A percentile compares a stretch with the other conserved stretches of the same genome.
phyloP scores from a whole-genome alignment of 176 grass and related monocot genomes.

The Poa annua region DNA sequence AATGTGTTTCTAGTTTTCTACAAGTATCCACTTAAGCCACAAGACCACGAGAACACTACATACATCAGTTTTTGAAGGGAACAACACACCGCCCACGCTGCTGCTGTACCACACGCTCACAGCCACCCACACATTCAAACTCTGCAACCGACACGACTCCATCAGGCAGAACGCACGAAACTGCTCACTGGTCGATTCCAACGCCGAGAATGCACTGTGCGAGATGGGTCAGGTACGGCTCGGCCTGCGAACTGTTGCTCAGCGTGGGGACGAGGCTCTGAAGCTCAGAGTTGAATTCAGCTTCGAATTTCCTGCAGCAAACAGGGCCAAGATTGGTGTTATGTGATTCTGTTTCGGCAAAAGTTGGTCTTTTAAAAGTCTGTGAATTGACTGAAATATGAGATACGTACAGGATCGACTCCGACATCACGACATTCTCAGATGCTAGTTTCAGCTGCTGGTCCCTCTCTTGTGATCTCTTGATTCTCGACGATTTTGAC shows the following conservation, averaged over 20 bases:
- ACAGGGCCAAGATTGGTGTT: conserved; percentile 19
- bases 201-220: conserved; percentile 87
- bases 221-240: conserved; percentile 91
- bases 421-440: conserved; percentile 64
- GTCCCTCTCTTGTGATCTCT: conserved; percentile 49
- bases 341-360: conserved; percentile 5
- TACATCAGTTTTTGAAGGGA: neutral
- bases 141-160: neutral
- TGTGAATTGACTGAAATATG: neutral
- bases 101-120: no score
- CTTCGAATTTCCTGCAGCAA: conserved; percentile 80
- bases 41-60: neutral
- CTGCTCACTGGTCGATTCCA: conserved; percentile 61
- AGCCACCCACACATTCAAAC: no score
- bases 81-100: neutral
- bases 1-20: neutral
- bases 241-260: conserved; percentile 78
- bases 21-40: neutral
- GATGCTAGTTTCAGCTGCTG: conserved; percentile 69
- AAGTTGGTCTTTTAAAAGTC: neutral
- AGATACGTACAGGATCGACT: conserved; percentile 73
- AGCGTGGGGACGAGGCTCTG: conserved; percentile 75
- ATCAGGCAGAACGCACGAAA: neutral
- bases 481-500: conserved; percentile 35
- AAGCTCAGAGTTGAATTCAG: conserved; percentile 87